These are phyloP conservation scores for Torulaspora quercuum DNA, from an alignment of 805 yeast species.

Conservation along the genomic window DNA sequence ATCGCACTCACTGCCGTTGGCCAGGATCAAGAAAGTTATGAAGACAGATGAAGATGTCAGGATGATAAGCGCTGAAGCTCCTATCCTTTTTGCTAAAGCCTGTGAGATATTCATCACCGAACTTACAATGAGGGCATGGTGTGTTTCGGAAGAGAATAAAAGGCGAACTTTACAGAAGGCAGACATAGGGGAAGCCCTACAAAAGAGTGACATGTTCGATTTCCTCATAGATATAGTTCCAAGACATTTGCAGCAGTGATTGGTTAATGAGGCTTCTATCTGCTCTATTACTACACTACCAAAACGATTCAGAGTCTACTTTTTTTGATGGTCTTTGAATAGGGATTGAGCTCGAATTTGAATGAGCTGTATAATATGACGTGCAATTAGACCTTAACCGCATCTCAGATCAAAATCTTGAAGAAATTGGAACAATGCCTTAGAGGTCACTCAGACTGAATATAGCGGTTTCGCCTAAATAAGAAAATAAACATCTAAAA, in stretches of 20 bases:
- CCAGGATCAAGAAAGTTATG: conserved; percentile 96
- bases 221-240: conserved; percentile 95
- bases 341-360: no score
- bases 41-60: conserved; percentile 95
- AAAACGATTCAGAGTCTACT: not conserved
- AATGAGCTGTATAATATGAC: no score
- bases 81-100: conserved; percentile 94
- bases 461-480: no score
- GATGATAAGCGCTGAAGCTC: conserved; percentile 98
- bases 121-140: conserved; percentile 98
- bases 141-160: conserved; percentile 94
- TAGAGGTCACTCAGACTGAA: no score
- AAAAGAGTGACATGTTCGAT: conserved; percentile 95
- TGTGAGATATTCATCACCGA: conserved; percentile 97
- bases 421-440: no score
- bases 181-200: conserved; percentile 93
- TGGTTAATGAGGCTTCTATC: not conserved
- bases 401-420: no score
- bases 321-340: no score
- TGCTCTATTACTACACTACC: not conserved
- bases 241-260: conserved; percentile 9
- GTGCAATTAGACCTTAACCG: no score
- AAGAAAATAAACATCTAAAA: no score
- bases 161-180: conserved; percentile 90
- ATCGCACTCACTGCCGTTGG: conserved; percentile 90